Conservation (phyloP, 108 stramenopile species). For the Fragilariopsis cylindrus region DNA sequence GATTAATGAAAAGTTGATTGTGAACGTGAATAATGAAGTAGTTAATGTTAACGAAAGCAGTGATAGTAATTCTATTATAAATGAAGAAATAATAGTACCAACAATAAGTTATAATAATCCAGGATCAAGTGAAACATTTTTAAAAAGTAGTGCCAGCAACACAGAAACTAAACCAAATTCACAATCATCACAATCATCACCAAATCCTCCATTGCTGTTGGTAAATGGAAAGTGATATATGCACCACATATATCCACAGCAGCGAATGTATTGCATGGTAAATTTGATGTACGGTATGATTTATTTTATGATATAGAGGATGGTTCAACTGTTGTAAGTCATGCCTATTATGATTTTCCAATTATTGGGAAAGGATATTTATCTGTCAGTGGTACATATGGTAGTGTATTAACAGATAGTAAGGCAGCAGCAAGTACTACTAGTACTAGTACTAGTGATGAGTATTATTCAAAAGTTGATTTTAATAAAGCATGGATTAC, state of each 20-base stretch:
- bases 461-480: slow-evolving; percentile 62
- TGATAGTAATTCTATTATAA: background rate
- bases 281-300: slow-evolving; percentile 50
- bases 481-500: slow-evolving; percentile 77
- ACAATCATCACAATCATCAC: too few relatives aligned
- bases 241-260: slow-evolving; percentile 78
- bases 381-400: slow-evolving; percentile 74
- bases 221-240: slow-evolving; percentile 63
- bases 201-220: slow-evolving; percentile 40
- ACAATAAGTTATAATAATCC: slow-evolving; percentile 34
- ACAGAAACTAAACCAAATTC: background rate
- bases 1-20: background rate
- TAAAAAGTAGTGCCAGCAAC: background rate
- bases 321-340: slow-evolving; percentile 33
- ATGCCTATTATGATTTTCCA: slow-evolving; percentile 61
- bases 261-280: slow-evolving; percentile 21
- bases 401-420: slow-evolving; percentile 12
- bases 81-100: slow-evolving; percentile 1
- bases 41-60: too few relatives aligned
- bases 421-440: too few relatives aligned
- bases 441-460: slow-evolving; percentile 27
- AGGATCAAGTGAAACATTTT: slow-evolving; percentile 50
- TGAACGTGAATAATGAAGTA: background rate
- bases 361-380: slow-evolving; percentile 44
- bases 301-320: slow-evolving; percentile 33